Base-by-base conservation (phyloP, 2,329 filamentous ascomycete genomes). In the Aspergillus fructus region DNA sequence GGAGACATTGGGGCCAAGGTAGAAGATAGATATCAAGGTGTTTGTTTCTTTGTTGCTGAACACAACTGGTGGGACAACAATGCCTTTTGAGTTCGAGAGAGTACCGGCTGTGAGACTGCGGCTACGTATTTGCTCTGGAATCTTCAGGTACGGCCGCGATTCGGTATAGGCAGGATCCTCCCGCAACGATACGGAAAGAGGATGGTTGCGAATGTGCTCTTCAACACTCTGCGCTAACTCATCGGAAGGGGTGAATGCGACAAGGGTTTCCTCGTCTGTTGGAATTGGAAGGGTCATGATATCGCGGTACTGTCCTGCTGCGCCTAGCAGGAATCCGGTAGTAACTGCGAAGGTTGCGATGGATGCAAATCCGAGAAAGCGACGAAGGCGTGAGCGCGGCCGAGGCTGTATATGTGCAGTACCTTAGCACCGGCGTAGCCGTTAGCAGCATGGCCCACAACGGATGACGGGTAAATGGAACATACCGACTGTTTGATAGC, bases 41-140 rank as follows among this genome's bases (percentile, higher is more conserved):
- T 86, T 87, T 53, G 90, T 89, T 27, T 81, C 84, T 21, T 84
- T 81, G 64, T 94, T 89, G 53, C 79, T 81, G 82, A 93, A 97
- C 5, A 85, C 84, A 46, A 91, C 81, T 1, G 93, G 92, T 3
- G 93, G 93, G 1, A 96, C 89, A 3, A 85, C 85, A 60, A 99
- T 85, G 72, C 85, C 89, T 33, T 87, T 86, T 0, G 88, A 83
- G 0, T 92, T 93, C 17, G 89, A 72, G 12, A 99, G 81, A 12
- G 89, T 89, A 5, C 91, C 91, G 33, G 84, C 91, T 0, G 93
- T 97, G 52, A 99, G 81, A 74, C 88, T 96, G 71, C 91, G 87
- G 3, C 77, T 75, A 40, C 89, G 85, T 73, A 91, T 82, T 3
- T 81, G 74, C 24, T 81, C 79, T 0, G 93, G 92, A 69, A 97